Percentiles rank a stretch among this genome's conserved stretches.
phyloP scores from a whole-genome alignment of 371 early-diverging fungal species.

The Apophysomyces ossiformis region DNA sequence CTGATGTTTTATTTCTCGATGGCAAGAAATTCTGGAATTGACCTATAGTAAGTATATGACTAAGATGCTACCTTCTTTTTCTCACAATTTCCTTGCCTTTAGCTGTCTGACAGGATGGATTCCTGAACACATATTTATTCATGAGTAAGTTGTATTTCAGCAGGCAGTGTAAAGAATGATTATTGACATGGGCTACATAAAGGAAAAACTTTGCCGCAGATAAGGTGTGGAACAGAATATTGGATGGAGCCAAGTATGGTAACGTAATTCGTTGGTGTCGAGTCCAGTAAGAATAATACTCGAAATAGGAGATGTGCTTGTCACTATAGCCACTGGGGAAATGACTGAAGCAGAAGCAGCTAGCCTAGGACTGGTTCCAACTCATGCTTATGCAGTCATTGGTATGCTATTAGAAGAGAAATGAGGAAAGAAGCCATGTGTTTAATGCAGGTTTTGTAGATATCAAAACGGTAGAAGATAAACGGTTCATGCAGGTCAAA shows the following conservation, averaged over 20 bases:
- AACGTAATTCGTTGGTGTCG: slow-evolving; percentile 13
- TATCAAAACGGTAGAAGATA: slow-evolving; percentile 35
- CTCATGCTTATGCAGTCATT: slow-evolving; percentile 91
- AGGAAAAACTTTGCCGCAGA: slow-evolving; percentile 63
- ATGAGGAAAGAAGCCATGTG: no score
- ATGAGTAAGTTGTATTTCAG: slow-evolving; percentile 54
- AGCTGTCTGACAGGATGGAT: slow-evolving; percentile 91
- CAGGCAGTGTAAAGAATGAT: background rate
- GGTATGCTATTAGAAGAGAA: slow-evolving; percentile 24
- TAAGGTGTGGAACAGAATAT: slow-evolving; percentile 77
- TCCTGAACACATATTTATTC: slow-evolving; percentile 88
- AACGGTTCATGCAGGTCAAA: slow-evolving; percentile 67
- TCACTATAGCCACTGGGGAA: slow-evolving; percentile 74
- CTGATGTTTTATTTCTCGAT: slow-evolving; percentile 2
- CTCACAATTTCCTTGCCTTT: slow-evolving; percentile 4
- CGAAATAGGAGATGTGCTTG: slow-evolving; percentile 59
- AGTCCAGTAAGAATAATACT: background rate
- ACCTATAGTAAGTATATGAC: slow-evolving; percentile 66
- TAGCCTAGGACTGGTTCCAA: slow-evolving; percentile 78
- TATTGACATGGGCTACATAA: background rate
- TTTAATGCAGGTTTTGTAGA: slow-evolving; percentile 19
- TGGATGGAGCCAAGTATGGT: slow-evolving; percentile 73
- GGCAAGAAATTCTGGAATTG: slow-evolving; percentile 83
- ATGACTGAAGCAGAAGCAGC: slow-evolving; percentile 73
- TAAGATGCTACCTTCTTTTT: background rate